phyloP scores from a whole-genome alignment of 2,329 filamentous ascomycete species.

The Colletotrichum sp. region DNA sequence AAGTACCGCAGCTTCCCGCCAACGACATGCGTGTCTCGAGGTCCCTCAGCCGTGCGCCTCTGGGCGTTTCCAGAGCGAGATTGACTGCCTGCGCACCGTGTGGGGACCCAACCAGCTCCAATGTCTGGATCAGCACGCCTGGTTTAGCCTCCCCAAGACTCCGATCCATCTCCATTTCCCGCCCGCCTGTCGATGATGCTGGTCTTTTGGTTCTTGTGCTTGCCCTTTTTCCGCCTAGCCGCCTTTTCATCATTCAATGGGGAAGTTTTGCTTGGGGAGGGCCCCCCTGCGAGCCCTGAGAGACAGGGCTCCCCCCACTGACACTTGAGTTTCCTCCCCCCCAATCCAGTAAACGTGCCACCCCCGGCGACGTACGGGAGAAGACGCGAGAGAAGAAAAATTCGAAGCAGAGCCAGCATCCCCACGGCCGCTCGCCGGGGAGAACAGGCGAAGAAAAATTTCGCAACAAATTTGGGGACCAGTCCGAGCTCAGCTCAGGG shows the following conservation, averaged over 20 bases:
- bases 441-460: neutral
- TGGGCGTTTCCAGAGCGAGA: neutral
- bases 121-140: neutral
- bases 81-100: neutral
- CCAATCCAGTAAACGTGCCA: constrained; percentile 6
- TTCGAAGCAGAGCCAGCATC: constrained; percentile 22
- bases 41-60: neutral
- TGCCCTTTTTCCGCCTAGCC: neutral
- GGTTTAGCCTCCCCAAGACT: neutral
- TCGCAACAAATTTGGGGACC: neutral
- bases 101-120: neutral
- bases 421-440: neutral
- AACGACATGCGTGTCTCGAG: neutral
- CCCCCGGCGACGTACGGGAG: neutral
- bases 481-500: neutral
- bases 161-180: constrained; percentile 13
- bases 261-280: neutral
- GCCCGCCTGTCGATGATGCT: neutral
- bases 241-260: neutral
- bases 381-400: constrained; percentile 19
- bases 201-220: neutral
- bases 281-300: constrained; percentile 4
- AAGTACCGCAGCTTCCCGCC: constrained; percentile 8
- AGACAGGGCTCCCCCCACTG: neutral
- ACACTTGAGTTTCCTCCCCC: constrained; percentile 11